Evolutionary conservation across 352 stramenopile genomes (phyloP).

Genomic region (Thraustochytrium striatum): DNA sequence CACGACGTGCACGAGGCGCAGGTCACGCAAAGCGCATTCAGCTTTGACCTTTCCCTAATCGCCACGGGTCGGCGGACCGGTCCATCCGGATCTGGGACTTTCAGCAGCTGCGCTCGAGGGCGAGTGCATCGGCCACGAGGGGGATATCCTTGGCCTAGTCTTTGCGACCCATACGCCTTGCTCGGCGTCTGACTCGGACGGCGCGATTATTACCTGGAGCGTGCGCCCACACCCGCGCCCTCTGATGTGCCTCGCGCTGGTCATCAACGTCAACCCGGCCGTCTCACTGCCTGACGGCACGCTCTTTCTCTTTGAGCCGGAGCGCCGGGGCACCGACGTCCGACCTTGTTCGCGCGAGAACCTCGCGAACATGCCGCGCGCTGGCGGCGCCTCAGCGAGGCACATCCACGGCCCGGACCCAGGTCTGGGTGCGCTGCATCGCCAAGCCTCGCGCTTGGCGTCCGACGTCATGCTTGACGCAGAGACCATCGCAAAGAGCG

Average conservation of each 20-base stretch:
- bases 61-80: slow-evolving; percentile 77
- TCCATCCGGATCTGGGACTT: slow-evolving; percentile 88
- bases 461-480: too few species aligned
- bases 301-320: too few species aligned
- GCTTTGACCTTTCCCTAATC: slow-evolving; percentile 65
- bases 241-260: slow-evolving; percentile 5
- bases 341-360: too few species aligned
- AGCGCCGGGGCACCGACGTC: too few species aligned
- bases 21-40: slow-evolving; percentile 63
- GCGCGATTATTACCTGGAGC: slow-evolving; percentile 42
- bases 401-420: too few species aligned
- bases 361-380: too few species aligned
- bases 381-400: too few species aligned
- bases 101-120: slow-evolving; percentile 63
- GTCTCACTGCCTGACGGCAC: too few species aligned
- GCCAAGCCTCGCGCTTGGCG: too few species aligned
- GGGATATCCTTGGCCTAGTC: slow-evolving; percentile 58
- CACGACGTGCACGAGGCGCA: slow-evolving; percentile 61
- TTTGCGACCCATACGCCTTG: slow-evolving; percentile 70
- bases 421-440: too few species aligned
- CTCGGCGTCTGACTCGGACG: slow-evolving; percentile 62
- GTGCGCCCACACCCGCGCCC: slow-evolving; percentile 27
- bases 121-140: slow-evolving; percentile 54
- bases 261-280: too few species aligned
- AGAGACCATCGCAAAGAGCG: too few species aligned